Evolutionary conservation across 2,329 filamentous ascomycete genomes (phyloP).

Genomic region (Fusarium xyrophilum): DNA sequence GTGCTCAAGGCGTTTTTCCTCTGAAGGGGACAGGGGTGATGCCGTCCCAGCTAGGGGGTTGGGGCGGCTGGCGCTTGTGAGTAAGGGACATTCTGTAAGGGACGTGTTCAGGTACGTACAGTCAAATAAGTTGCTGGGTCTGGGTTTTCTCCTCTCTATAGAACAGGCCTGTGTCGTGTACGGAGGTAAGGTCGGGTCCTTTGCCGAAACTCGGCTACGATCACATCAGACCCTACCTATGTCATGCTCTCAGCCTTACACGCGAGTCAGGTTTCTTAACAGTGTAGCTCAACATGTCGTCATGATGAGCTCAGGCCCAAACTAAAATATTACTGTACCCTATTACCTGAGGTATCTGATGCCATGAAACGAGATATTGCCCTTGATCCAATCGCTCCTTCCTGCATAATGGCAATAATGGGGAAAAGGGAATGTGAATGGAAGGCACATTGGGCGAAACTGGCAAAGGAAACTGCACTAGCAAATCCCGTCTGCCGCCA

Average conservation of each 20-base stretch:
- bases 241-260: constrained; percentile 12
- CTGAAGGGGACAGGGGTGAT: not conserved
- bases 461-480: not conserved
- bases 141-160: not conserved
- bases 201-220: not conserved
- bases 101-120: not conserved
- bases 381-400: not conserved
- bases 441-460: not conserved
- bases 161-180: not conserved
- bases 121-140: not conserved
- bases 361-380: not conserved
- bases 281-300: not conserved
- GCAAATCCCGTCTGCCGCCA: not conserved
- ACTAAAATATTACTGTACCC: constrained; percentile 1
- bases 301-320: not conserved
- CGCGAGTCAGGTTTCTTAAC: constrained; percentile 7
- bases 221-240: not conserved
- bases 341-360: not conserved
- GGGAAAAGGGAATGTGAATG: not conserved
- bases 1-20: constrained; percentile 27
- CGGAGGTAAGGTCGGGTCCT: not conserved
- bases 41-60: not conserved
- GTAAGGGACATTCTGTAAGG: not conserved
- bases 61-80: constrained; percentile 10
- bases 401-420: not conserved